phyloP scores from a whole-genome alignment of 2,329 filamentous ascomycete species.

The Trichoderma afroharzianum region DNA sequence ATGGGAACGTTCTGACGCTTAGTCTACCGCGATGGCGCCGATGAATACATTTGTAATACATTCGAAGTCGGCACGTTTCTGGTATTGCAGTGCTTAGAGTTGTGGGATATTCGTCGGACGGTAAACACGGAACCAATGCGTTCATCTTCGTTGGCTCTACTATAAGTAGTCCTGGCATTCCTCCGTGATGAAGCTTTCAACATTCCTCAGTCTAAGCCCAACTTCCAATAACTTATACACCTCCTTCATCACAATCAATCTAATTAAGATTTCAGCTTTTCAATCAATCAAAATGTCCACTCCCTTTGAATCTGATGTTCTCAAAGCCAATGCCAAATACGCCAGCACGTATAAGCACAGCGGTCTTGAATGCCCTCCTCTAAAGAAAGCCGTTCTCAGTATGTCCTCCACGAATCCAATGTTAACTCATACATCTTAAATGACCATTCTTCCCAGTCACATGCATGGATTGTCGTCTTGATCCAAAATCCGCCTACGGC shows the following conservation, averaged over 20 bases:
- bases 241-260: neutral
- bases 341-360: conserved; percentile 3
- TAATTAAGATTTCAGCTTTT: neutral
- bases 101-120: neutral
- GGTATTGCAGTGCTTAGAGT: too few species aligned
- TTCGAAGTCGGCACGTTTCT: neutral
- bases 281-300: neutral
- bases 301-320: neutral
- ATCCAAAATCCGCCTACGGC: neutral
- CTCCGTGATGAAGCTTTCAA: neutral
- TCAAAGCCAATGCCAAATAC: conserved; percentile 2
- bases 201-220: neutral
- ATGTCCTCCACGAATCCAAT: neutral
- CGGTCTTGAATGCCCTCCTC: neutral
- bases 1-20: neutral
- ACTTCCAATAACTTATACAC: neutral
- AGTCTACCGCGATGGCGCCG: neutral
- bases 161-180: conserved; percentile 4
- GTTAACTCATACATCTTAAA: neutral
- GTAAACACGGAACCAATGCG: neutral
- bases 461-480: conserved; percentile 4
- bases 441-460: neutral
- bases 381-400: neutral
- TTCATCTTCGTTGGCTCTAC: neutral
- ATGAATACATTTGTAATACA: neutral